phyloP scores from a whole-genome alignment of 441 rosid genomes.

The Pelargonium fulgidum region DNA sequence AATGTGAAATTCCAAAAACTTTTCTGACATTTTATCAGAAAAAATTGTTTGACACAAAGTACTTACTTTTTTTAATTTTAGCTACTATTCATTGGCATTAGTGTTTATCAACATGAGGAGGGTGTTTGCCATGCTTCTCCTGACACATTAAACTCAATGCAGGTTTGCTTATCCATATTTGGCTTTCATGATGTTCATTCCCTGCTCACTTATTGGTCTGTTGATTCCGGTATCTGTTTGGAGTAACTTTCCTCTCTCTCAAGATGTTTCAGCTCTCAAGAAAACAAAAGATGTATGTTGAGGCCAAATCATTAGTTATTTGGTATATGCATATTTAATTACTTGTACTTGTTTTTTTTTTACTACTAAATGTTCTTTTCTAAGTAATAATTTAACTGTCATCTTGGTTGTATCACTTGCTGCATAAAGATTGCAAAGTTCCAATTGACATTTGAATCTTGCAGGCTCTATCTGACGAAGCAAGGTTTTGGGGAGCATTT shows the following conservation, averaged over 20 bases:
- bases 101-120: conserved; percentile 8
- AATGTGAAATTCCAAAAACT: background rate
- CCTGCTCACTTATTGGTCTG: conserved; percentile 74
- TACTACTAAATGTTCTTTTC: background rate
- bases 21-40: background rate
- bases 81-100: conserved; percentile 1
- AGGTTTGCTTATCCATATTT: conserved; percentile 92
- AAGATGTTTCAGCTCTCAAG: conserved; percentile 50
- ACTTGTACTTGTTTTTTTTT: background rate
- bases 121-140: background rate
- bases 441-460: conserved; percentile 25
- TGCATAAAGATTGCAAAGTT: conserved; percentile 15
- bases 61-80: background rate
- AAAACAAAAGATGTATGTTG: conserved; percentile 59
- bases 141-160: conserved; percentile 29
- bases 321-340: background rate
- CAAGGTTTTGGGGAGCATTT: conserved; percentile 98
- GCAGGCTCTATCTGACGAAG: conserved; percentile 70
- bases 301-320: background rate
- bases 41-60: background rate
- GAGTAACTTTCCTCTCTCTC: conserved; percentile 49
- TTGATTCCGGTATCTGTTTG: conserved; percentile 62
- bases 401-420: conserved; percentile 1
- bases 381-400: background rate
- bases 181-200: conserved; percentile 84